These are phyloP conservation scores for Chaetomidium leptoderma DNA, from an alignment of 495 filamentous ascomycete species.

Conservation along the genomic window DNA sequence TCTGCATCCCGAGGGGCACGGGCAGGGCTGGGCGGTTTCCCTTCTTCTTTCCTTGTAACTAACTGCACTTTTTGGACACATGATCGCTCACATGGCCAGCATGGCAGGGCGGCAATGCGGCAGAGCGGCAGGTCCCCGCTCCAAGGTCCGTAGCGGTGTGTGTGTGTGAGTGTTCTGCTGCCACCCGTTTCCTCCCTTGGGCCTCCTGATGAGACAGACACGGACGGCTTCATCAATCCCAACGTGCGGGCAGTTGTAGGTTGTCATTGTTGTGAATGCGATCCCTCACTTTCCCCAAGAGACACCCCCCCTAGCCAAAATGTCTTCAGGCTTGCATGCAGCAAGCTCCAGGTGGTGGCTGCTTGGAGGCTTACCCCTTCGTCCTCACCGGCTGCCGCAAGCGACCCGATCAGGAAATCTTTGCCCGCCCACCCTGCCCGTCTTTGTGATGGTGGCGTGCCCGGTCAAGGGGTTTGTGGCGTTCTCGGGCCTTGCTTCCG, in stretches of 20 bases:
- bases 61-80: constrained; percentile 1
- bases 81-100: neutral
- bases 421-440: no score
- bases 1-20: no score
- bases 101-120: no score
- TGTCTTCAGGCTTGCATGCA: neutral
- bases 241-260: no score
- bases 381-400: constrained; percentile 10
- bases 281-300: neutral
- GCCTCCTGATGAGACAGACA: no score
- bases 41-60: neutral
- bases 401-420: neutral
- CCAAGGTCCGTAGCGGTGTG: no score
- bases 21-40: no score
- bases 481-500: constrained; percentile 1
- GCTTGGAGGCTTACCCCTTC: neutral
- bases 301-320: neutral
- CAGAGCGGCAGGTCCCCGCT: no score
- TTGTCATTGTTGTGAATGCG: no score
- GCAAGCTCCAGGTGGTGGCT: neutral
- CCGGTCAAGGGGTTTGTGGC: constrained; percentile 3
- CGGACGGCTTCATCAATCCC: no score
- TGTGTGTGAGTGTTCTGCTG: no score
- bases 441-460: constrained; percentile 15
- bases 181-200: no score